phyloP scores from a whole-genome alignment of 805 yeast genomes.

The Dipodascopsis tothii region DNA sequence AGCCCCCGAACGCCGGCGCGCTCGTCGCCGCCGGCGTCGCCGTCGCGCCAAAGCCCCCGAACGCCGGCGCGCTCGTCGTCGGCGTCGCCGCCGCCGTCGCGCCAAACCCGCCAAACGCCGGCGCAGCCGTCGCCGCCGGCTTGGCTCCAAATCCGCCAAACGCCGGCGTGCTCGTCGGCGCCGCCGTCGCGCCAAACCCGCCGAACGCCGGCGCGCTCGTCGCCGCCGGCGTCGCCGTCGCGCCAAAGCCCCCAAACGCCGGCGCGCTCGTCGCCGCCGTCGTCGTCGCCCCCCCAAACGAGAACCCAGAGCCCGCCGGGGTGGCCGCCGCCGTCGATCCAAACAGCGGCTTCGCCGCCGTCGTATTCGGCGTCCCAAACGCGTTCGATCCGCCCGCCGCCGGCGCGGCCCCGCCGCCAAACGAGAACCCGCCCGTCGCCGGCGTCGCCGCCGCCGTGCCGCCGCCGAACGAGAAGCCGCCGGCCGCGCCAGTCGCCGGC shows the following conservation, averaged over 20 bases:
- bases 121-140: too few species aligned
- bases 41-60: slow-evolving; percentile 3
- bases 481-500: slow-evolving; percentile 4
- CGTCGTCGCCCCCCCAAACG: slow-evolving; percentile 2
- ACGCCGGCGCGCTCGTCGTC: background rate
- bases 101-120: too few species aligned
- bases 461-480: background rate
- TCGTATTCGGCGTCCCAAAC: too few species aligned
- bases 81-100: too few species aligned
- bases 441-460: background rate
- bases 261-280: slow-evolving; percentile 1
- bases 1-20: too few species aligned
- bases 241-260: too few species aligned
- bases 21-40: background rate
- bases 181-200: too few species aligned
- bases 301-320: background rate
- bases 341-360: too few species aligned
- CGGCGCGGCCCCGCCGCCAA: background rate
- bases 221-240: background rate
- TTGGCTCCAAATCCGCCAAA: too few species aligned
- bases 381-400: too few species aligned
- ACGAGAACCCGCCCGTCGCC: background rate
- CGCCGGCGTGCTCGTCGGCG: too few species aligned
- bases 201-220: background rate
- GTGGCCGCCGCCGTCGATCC: too few species aligned